Evolutionary conservation across 306 rosid genomes (phyloP).

Genomic region (Rosa multiflora): DNA sequence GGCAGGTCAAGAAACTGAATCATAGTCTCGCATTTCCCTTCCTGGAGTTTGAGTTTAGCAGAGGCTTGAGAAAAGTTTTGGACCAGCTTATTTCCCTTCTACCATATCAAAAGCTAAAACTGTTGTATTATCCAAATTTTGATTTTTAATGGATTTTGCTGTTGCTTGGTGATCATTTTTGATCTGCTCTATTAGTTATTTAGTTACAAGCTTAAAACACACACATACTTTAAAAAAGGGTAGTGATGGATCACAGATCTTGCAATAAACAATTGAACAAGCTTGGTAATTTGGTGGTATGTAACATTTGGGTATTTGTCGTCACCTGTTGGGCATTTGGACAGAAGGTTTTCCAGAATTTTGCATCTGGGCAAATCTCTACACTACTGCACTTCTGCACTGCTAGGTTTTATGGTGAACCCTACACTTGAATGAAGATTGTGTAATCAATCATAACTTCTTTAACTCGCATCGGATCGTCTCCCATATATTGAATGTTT

Average conservation of each 20-base stretch:
- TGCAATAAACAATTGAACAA: not conserved
- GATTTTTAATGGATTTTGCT: constrained; percentile 1
- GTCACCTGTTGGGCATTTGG: not conserved
- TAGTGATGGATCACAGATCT: not conserved
- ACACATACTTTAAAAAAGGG: not conserved
- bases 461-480: not conserved
- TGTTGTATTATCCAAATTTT: constrained; percentile 14
- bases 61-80: not conserved
- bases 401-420: not conserved
- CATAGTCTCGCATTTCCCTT: not conserved
- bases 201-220: not conserved
- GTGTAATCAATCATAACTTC: not conserved
- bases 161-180: not conserved
- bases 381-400: not conserved
- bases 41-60: not conserved
- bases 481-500: not conserved
- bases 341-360: not conserved
- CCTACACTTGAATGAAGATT: not conserved
- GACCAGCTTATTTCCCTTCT: not conserved
- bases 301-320: not conserved
- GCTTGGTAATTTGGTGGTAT: not conserved
- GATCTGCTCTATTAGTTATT: not conserved
- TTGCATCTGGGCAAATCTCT: too few species aligned
- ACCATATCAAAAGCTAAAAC: not conserved
- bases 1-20: constrained; percentile 57